Percentiles rank a stretch among this genome's conserved stretches.
Conservation (phyloP, 768 basidiomycete species). For the Mycena galericulata region DNA sequence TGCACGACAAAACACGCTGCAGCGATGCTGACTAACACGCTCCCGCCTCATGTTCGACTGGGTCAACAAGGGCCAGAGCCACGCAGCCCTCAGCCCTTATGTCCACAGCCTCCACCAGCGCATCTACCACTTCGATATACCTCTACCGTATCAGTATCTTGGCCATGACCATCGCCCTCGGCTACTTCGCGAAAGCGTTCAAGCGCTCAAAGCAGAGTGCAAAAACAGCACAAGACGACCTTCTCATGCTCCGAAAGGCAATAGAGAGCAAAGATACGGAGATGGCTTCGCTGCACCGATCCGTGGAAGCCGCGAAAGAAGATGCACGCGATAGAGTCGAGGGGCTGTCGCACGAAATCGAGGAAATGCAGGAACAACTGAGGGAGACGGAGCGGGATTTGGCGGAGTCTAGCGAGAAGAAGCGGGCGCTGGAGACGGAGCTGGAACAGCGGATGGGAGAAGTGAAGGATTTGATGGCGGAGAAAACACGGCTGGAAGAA, state of each 20-base stretch:
- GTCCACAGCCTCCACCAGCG: slow-evolving; percentile 12
- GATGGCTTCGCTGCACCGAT: slow-evolving; percentile 24
- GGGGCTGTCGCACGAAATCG: slow-evolving; percentile 3
- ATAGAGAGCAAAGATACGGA: slow-evolving; percentile 27
- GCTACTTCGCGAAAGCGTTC: slow-evolving; percentile 23
- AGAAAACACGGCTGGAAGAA: slow-evolving; percentile 15
- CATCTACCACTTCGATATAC: slow-evolving; percentile 13
- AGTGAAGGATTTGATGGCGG: slow-evolving; percentile 11
- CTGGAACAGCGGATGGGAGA: slow-evolving; percentile 5
- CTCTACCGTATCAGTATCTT: slow-evolving; percentile 19
- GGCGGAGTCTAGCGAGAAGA: slow-evolving; percentile 7
- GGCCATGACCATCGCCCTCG: slow-evolving; percentile 25
- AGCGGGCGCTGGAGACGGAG: slow-evolving; percentile 7
- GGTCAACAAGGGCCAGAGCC: slow-evolving; percentile 1
- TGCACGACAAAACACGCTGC: slow-evolving; percentile 17
- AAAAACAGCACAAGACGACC: slow-evolving; percentile 23
- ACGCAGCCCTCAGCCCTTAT: slow-evolving; percentile 16
- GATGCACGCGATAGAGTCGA: slow-evolving; percentile 19
- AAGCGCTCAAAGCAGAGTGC: slow-evolving; percentile 13
- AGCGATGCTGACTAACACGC: slow-evolving; percentile 25
- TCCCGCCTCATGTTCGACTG: slow-evolving; percentile 31
- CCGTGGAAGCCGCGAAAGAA: slow-evolving; percentile 23
- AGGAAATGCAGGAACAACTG: slow-evolving; percentile 1
- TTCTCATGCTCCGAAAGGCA: slow-evolving; percentile 33
- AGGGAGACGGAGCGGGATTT: slow-evolving; percentile 14